Conservation (phyloP, 1,139 yeast species). For the Pichia kudriavzevii region DNA sequence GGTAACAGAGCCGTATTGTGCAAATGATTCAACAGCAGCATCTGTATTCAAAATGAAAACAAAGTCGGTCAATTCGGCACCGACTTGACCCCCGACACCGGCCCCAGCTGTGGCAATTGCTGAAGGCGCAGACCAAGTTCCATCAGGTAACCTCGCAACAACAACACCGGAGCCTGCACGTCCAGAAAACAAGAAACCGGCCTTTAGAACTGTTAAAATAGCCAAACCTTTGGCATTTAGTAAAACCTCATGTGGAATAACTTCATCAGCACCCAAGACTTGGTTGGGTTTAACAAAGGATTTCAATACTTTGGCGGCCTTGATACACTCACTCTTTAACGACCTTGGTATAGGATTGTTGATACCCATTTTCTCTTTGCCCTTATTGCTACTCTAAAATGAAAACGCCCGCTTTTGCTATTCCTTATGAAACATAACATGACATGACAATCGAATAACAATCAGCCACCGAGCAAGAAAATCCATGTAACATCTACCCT, state of each 20-base stretch:
- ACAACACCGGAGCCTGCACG: slow-evolving; percentile 97
- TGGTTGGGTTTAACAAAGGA: slow-evolving; percentile 95
- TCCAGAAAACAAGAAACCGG: slow-evolving; percentile 93
- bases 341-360: slow-evolving; percentile 95
- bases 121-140: slow-evolving; percentile 97
- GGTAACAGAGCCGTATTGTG: slow-evolving; percentile 90
- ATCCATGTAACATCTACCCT: no score
- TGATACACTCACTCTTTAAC: slow-evolving; percentile 80
- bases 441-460: no score
- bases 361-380: slow-evolving; percentile 60
- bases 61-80: slow-evolving; percentile 94
- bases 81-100: slow-evolving; percentile 97
- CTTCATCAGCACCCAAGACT: slow-evolving; percentile 78
- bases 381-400: no score
- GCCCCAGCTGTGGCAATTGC: slow-evolving; percentile 97
- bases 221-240: slow-evolving; percentile 92
- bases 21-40: slow-evolving; percentile 89
- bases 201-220: slow-evolving; percentile 83
- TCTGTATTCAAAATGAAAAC: slow-evolving; percentile 83
- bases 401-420: no score
- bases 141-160: slow-evolving; percentile 90
- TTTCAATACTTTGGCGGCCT: slow-evolving; percentile 90
- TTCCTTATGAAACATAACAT: no score
- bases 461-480: no score
- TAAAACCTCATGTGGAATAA: slow-evolving; percentile 84